Evolutionary conservation across 2,329 filamentous ascomycete genomes (phyloP), one percentile per base, ranked within the genome.

Genomic region (Exophiala dermatitidis): DNA sequence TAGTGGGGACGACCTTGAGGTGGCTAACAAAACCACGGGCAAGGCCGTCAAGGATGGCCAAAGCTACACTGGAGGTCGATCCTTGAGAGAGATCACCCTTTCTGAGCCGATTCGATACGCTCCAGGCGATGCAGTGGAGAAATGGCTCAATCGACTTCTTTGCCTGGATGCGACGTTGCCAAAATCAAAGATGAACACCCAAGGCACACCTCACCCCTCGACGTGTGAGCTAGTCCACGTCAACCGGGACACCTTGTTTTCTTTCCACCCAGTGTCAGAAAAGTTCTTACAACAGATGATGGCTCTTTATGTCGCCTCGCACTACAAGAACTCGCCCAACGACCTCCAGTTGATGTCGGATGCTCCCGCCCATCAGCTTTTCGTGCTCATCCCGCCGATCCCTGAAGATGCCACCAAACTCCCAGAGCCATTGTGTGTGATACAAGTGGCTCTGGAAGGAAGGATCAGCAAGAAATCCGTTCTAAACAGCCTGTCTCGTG

Each of bases 311-410:
- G 94, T 98, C 30, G 90, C 93, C 30, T 95, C 89, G 63, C 90
- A 95, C 70, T 96, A 98, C 77, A 97, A 97, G 72, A 98, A 98
- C 72, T 89, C 90, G 0, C 93, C 93, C 0, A 95, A 98, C 64
- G 93, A 98, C 65, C 78, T 98, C n/a, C 93, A 97, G 69, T 80
- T 98, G 53, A 95, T 98, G 89, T 95, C 89, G 57, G 93, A 98
- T 70, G 93, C 93, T 1, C 93, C 93, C 1, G 91, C 93, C 0
- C 93, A 98, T 70, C 90, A 97, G 68, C 80, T 98, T 4, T 98
- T 93, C 65, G 93, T 97, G 6, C 81, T 98, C 28, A 89, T 95
- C 2, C 86, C 90, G 2, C 91, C 93, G 0, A 83, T 91, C 10
- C 78, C 86, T 2, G 87, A 91, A 60, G 81, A 84, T 49, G 83